phyloP scores from a whole-genome alignment of 169 alveolate genomes.

The Plasmodium ovale region DNA sequence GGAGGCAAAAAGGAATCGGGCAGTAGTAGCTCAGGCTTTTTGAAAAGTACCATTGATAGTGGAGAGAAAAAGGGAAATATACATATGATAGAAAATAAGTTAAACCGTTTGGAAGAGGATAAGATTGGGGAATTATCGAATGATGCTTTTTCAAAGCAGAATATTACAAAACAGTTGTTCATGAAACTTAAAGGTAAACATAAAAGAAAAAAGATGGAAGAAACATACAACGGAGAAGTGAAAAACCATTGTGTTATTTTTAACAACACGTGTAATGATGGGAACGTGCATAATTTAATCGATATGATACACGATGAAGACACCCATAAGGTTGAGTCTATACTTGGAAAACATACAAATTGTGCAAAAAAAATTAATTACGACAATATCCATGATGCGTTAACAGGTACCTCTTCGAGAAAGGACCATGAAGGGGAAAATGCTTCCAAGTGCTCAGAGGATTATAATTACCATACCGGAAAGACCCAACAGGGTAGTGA shows the following conservation, averaged over 20 bases:
- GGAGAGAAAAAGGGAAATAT: too few species aligned
- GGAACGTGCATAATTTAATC: too few species aligned
- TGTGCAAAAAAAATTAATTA: too few species aligned
- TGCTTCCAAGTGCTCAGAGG: neutral
- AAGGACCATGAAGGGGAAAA: neutral
- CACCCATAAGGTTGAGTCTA: too few species aligned
- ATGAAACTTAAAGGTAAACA: neutral
- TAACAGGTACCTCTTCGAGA: neutral
- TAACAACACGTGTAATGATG: neutral
- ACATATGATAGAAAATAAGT: too few species aligned
- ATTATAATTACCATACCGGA: neutral
- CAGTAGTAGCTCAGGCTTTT: too few species aligned
- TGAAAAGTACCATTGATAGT: too few species aligned
- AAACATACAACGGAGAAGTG: neutral
- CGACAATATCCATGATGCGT: too few species aligned
- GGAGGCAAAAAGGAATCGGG: neutral
- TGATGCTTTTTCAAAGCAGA: neutral
- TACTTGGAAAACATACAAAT: too few species aligned
- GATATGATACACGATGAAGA: too few species aligned
- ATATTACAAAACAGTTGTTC: neutral
- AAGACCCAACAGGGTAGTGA: neutral
- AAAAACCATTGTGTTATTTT: neutral
- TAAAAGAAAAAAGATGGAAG: neutral
- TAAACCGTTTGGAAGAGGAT: neutral
- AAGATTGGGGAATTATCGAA: neutral